Conservation (phyloP, 2,329 filamentous ascomycete species). For the Colletotrichum melonis region DNA sequence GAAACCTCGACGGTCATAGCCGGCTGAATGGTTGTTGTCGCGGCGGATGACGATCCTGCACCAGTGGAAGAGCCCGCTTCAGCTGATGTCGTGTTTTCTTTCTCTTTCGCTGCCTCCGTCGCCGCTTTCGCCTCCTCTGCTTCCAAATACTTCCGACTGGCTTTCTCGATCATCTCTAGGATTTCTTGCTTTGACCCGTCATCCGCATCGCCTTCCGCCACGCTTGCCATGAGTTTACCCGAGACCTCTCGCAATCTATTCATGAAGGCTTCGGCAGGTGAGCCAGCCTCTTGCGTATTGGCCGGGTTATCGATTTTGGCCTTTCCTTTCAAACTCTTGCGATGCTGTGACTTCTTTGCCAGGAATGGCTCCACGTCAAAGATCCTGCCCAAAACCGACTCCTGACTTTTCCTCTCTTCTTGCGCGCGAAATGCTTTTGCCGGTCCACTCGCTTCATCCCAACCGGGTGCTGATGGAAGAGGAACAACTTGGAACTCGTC, state of each 20-base stretch:
- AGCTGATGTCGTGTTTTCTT: not conserved
- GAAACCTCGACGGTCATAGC: not conserved
- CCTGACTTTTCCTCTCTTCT: constrained; percentile 66
- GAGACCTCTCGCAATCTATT: constrained; percentile 53
- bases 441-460: constrained; percentile 48
- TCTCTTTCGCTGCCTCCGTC: not conserved
- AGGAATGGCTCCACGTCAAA: constrained; percentile 61
- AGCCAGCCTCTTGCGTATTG: not conserved
- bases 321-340: constrained; percentile 36
- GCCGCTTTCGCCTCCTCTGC: constrained; percentile 45
- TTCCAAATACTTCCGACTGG: constrained; percentile 62
- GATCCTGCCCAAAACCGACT: constrained; percentile 62
- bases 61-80: not conserved
- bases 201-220: constrained; percentile 46
- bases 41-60: not conserved
- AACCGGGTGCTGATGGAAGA: constrained; percentile 36
- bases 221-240: constrained; percentile 53
- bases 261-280: constrained; percentile 48
- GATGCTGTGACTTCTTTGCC: constrained; percentile 47
- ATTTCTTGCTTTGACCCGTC: constrained; percentile 56
- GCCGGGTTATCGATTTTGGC: constrained; percentile 16
- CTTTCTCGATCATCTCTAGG: constrained; percentile 61
- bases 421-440: constrained; percentile 60
- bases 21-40: not conserved
- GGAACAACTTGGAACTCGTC: constrained; percentile 64